These are phyloP conservation scores for Dendrobium chrysotoxum DNA, from an alignment of 106 monocot species.

Conservation along the genomic window DNA sequence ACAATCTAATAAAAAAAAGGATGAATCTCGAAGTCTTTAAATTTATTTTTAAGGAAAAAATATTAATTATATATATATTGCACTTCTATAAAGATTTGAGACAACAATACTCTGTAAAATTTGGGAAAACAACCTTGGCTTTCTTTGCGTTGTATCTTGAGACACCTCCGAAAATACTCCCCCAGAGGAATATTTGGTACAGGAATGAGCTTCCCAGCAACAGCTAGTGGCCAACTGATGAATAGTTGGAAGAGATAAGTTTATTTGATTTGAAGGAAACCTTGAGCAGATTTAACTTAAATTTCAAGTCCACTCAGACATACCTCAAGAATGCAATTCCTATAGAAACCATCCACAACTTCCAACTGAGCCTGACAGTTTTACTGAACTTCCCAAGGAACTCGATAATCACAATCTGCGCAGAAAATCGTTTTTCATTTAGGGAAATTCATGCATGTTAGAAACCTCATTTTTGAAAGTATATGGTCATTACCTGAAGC, in stretches of 20 bases:
- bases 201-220: constrained; percentile 63
- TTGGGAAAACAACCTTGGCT: constrained; percentile 10
- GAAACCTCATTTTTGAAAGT: too few relatives aligned
- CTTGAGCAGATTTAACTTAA: background rate
- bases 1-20: too few relatives aligned
- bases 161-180: constrained; percentile 28
- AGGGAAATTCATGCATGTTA: background rate
- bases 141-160: background rate
- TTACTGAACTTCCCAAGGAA: constrained; percentile 70
- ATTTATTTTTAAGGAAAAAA: too few relatives aligned
- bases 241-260: background rate
- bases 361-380: constrained; percentile 55
- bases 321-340: constrained; percentile 54
- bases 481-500: constrained; percentile 41
- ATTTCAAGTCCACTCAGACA: too few relatives aligned
- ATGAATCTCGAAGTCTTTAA: too few relatives aligned
- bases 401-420: constrained; percentile 51
- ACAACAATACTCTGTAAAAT: background rate
- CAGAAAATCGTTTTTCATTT: background rate
- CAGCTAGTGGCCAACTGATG: constrained; percentile 70
- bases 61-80: too few relatives aligned
- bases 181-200: constrained; percentile 43
- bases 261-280: background rate
- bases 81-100: too few relatives aligned
- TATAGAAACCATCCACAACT: constrained; percentile 56